Conservation (phyloP, 1,284 basidiomycete genomes). For the Erythrobasidium hasegawianum region DNA sequence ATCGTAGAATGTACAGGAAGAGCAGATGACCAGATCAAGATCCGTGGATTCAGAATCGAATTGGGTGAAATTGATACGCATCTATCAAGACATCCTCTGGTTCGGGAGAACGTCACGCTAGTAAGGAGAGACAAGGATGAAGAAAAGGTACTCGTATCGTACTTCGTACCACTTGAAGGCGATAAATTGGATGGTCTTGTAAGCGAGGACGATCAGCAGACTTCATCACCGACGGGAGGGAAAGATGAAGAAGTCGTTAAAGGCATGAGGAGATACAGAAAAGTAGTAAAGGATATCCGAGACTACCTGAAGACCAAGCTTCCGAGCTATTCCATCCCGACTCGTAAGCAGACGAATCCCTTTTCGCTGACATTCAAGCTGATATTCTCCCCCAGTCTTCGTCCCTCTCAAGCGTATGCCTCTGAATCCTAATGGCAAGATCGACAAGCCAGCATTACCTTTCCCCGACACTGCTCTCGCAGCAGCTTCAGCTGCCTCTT, state of each 20-base stretch:
- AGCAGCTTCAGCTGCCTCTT: constrained; percentile 51
- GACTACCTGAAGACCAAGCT: constrained; percentile 97
- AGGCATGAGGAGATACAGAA: constrained; percentile 75
- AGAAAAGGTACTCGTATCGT: constrained; percentile 97
- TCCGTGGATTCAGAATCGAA: constrained; percentile 98
- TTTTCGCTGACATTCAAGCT: no score
- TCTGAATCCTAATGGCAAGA: constrained; percentile 97
- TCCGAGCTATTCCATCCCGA: constrained; percentile 86
- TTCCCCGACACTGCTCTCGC: constrained; percentile 95
- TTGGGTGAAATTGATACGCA: constrained; percentile 98
- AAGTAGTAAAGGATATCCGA: constrained; percentile 86
- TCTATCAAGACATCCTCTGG: constrained; percentile 85
- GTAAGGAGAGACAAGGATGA: constrained; percentile 98
- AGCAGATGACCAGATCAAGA: constrained; percentile 99
- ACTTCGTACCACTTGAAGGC: constrained; percentile 85
- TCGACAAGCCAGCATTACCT: constrained; percentile 96
- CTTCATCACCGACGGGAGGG: constrained; percentile 57
- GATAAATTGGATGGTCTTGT: constrained; percentile 67
- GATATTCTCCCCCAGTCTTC: constrained; percentile 66
- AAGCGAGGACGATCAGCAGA: constrained; percentile 52
- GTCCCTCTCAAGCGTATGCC: constrained; percentile 94
- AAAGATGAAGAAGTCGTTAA: constrained; percentile 63
- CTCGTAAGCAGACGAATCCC: constrained; percentile 66
- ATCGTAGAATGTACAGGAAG: constrained; percentile 95
- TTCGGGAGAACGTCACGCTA: constrained; percentile 94